phyloP scores from a whole-genome alignment of 768 basidiomycete genomes.

The Calocera cornea region DNA sequence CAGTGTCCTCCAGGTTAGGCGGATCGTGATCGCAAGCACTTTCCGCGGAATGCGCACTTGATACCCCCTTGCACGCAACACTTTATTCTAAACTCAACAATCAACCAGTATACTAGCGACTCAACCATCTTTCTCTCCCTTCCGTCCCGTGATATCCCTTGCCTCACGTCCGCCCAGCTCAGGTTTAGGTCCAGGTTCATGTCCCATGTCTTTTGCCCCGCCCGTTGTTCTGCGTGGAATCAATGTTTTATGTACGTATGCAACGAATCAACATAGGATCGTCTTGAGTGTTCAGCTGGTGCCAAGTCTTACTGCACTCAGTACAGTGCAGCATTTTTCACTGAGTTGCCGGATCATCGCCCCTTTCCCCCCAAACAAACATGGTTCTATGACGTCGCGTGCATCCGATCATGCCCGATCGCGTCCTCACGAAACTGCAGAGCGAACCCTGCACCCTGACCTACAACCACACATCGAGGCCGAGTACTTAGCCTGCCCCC shows the following conservation, averaged over 20 bases:
- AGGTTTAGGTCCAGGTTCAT: background rate
- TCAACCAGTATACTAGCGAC: background rate
- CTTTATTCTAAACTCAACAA: background rate
- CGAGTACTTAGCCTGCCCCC: background rate
- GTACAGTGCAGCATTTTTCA: no score
- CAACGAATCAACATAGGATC: background rate
- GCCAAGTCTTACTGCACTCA: background rate
- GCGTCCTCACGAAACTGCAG: background rate
- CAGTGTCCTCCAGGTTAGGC: background rate
- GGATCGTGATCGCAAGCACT: conserved; percentile 4
- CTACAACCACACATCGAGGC: background rate
- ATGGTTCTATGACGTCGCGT: background rate
- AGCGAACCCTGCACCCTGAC: background rate
- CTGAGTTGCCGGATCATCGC: background rate
- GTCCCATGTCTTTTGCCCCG: background rate
- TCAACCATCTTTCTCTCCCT: background rate
- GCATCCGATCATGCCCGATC: background rate
- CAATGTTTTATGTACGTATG: conserved; percentile 2
- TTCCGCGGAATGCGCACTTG: conserved; percentile 4
- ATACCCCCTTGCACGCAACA: conserved; percentile 2
- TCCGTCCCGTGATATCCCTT: background rate
- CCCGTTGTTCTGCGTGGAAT: background rate
- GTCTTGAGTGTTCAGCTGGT: background rate
- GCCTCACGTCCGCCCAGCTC: background rate
- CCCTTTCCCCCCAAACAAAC: background rate